Evolutionary conservation across 192 early-diverging fungal species (phyloP), one percentile per base, ranked within the genome.

Genomic region (Backusella australiensis): DNA sequence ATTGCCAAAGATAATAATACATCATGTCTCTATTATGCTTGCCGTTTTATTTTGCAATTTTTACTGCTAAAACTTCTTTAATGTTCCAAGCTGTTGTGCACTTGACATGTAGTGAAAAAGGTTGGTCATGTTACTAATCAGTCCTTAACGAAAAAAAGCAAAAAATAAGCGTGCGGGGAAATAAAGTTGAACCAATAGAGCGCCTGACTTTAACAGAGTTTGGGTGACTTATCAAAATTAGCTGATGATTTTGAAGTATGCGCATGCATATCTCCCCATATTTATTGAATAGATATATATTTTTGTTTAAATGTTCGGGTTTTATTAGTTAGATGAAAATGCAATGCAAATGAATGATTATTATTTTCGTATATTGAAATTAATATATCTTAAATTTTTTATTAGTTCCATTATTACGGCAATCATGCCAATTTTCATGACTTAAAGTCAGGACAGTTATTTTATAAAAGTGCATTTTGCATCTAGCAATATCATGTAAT

Each of bases 161-260:
- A 53, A 56, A 21, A 39, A 39, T 11, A 39, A 39, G 56, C 11
- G 26, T 59, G 56, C 23, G 56, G 56, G 56, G 56, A 59, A 59
- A 59, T 59, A 12, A 59, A 59, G 56, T 59, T 59, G 56, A 59
- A 59, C 56, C 56, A 59, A 59, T 59, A 59, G 26, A 29, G 56
- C 56, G 56, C 21, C 56, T 29, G 23, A 59, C 11, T 9, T 56
- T 26, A 26, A 59, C 56, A 59, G 56, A 59, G 8, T 59, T 63
- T 26, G 56, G 56, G 26, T 29, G 0, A 29, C 26, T 23, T 26
- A 29, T 11, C 17, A 17, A 49, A 26, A 9, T 23, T 63, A 29
- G 56, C 21, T 29, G 21, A 21, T n/a, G 46, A n/a, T 49, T 49
- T 19, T 49, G 46, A 7, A 49, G 46, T 49, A 49, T n/a, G 19